These are phyloP conservation scores for Hyphodiscus sp. DNA, from an alignment of 2,329 filamentous ascomycete genomes.

Conservation along the genomic window DNA sequence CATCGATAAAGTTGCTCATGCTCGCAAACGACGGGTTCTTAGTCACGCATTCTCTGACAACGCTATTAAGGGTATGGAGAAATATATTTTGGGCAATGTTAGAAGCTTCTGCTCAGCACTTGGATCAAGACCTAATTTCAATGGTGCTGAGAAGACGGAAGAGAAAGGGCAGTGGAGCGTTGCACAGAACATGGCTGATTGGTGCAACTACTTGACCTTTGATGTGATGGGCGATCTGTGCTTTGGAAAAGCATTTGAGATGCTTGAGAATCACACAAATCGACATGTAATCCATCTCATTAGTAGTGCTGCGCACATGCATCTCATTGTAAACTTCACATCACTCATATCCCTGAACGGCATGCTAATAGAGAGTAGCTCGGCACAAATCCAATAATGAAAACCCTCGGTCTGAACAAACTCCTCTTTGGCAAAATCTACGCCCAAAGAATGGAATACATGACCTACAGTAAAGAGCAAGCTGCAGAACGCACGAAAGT, in stretches of 20 bases:
- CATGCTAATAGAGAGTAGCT: constrained; percentile 14
- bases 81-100: constrained; percentile 26
- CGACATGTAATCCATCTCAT: constrained; percentile 62
- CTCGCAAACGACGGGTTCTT: constrained; percentile 56
- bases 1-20: constrained; percentile 62
- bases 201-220: constrained; percentile 37
- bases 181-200: constrained; percentile 52
- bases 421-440: constrained; percentile 62
- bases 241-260: constrained; percentile 45
- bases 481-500: constrained; percentile 60
- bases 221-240: constrained; percentile 45
- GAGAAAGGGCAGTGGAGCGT: constrained; percentile 40
- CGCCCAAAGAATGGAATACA: constrained; percentile 60
- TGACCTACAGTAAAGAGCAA: constrained; percentile 63
- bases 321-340: constrained; percentile 49
- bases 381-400: constrained; percentile 63
- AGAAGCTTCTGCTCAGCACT: constrained; percentile 58
- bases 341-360: not conserved
- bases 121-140: constrained; percentile 4
- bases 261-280: constrained; percentile 46
- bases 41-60: constrained; percentile 56
- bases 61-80: constrained; percentile 28
- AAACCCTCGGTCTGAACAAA: constrained; percentile 60
- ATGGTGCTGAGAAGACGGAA: constrained; percentile 36
- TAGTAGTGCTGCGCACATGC: constrained; percentile 59